Conservation (phyloP, 2,329 filamentous ascomycete genomes). For the Pseudovirgaria hyperparasitica region DNA sequence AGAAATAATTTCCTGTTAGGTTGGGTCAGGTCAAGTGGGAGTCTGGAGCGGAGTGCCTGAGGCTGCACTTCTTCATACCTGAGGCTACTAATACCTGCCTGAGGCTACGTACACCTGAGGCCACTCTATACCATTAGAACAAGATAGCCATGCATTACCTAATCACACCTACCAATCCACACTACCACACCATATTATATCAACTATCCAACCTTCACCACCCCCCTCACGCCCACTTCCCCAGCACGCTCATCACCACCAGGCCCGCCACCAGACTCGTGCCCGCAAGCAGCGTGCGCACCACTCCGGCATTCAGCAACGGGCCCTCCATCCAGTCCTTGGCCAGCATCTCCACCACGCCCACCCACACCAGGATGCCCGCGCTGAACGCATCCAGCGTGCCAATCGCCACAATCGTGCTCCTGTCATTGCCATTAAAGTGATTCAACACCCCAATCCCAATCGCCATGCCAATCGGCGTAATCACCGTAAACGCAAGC, state of each 20-base stretch:
- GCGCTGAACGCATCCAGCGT: constrained; percentile 62
- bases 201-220: background rate
- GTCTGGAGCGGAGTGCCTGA: no score
- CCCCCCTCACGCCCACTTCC: constrained; percentile 53
- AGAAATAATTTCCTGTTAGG: no score
- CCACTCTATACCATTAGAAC: no score
- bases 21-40: no score
- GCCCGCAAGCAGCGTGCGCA: constrained; percentile 38
- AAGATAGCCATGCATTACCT: no score
- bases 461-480: constrained; percentile 69
- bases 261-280: constrained; percentile 48
- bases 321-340: constrained; percentile 51
- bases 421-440: constrained; percentile 62
- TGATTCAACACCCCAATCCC: constrained; percentile 56
- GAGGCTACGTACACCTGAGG: no score
- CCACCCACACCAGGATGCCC: constrained; percentile 69
- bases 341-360: constrained; percentile 68
- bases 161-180: background rate
- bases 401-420: constrained; percentile 58
- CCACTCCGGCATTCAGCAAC: constrained; percentile 37
- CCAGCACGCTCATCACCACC: constrained; percentile 57
- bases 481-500: constrained; percentile 53
- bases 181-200: background rate
- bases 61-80: no score
- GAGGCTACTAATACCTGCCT: no score